A percentile compares a stretch with the other conserved stretches of the same genome.
Evolutionary conservation across 202 grass and related monocot genomes (phyloP).

Genomic region (Setaria italica): DNA sequence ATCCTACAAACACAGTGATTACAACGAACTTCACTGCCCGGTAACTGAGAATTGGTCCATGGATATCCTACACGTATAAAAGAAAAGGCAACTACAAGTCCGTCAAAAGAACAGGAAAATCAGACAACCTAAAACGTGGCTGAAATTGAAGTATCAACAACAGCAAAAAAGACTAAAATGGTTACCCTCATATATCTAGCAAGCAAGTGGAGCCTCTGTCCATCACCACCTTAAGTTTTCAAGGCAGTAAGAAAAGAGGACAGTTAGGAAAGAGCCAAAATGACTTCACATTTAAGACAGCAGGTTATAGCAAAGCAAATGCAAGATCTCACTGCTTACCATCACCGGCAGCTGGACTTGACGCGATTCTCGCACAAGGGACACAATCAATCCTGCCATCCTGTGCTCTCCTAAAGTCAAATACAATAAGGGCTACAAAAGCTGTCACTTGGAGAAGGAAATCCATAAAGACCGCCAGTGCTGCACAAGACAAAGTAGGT

Average conservation of each 20-base stretch:
- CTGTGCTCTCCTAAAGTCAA: constrained; percentile 84
- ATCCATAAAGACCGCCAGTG: constrained; percentile 93
- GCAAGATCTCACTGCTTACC: constrained; percentile 46
- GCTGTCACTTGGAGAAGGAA: constrained; percentile 96
- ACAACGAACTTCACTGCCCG: constrained; percentile 77
- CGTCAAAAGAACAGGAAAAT: constrained; percentile 44
- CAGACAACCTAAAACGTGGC: constrained; percentile 16
- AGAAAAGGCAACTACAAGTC: constrained; percentile 29
- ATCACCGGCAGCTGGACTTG: constrained; percentile 41
- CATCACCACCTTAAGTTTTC: constrained; percentile 54
- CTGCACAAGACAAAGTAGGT: constrained; percentile 63
- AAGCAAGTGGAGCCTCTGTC: constrained; percentile 63
- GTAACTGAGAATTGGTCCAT: constrained; percentile 82
- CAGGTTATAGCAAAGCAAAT: constrained; percentile 38
- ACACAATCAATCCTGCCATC: constrained; percentile 88
- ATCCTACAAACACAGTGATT: constrained; percentile 79
- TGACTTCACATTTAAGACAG: constrained; percentile 24
- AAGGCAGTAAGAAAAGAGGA: constrained; percentile 37
- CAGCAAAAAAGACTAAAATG: background rate
- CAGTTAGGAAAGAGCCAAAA: constrained; percentile 33
- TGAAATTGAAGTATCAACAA: constrained; percentile 38
- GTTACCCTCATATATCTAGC: constrained; percentile 93
- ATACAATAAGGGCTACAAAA: constrained; percentile 89
- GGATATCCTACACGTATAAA: constrained; percentile 60
- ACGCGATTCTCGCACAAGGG: constrained; percentile 69